Percentiles rank a stretch among this genome's conserved stretches.
These are phyloP conservation scores for Pholiota adiposa DNA, from an alignment of 1,284 basidiomycete species.

Conservation along the genomic window DNA sequence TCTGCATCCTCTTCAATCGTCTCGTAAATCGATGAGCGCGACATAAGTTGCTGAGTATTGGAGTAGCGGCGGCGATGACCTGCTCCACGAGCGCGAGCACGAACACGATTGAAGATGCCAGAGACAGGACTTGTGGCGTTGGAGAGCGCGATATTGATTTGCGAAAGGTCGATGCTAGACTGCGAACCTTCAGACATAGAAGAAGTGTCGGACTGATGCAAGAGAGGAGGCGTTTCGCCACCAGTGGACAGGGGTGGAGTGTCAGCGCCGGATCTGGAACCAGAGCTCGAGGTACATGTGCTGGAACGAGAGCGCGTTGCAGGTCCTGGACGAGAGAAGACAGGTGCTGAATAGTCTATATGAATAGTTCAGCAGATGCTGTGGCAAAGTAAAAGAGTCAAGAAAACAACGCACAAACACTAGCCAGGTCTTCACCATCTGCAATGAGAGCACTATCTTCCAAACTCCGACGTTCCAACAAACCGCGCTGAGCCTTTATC, in stretches of 20 bases:
- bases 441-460: slow-evolving; percentile 67
- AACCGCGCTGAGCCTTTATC: slow-evolving; percentile 63
- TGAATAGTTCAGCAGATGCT: background rate
- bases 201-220: slow-evolving; percentile 60
- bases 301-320: slow-evolving; percentile 65
- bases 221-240: slow-evolving; percentile 46
- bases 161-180: slow-evolving; percentile 73
- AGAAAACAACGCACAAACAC: slow-evolving; percentile 48
- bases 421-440: slow-evolving; percentile 63
- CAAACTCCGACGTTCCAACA: slow-evolving; percentile 67
- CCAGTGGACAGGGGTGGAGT: slow-evolving; percentile 48
- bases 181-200: slow-evolving; percentile 73
- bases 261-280: slow-evolving; percentile 41
- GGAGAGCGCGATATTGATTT: slow-evolving; percentile 59
- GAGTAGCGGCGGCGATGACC: slow-evolving; percentile 75
- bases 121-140: slow-evolving; percentile 51
- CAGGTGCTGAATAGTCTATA: slow-evolving; percentile 31
- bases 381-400: background rate
- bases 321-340: slow-evolving; percentile 62
- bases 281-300: slow-evolving; percentile 65
- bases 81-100: slow-evolving; percentile 58
- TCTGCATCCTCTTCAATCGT: slow-evolving; percentile 72
- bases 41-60: slow-evolving; percentile 50
- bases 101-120: slow-evolving; percentile 39
- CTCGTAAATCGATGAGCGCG: slow-evolving; percentile 73